Evolutionary conservation across 352 stramenopile genomes (phyloP), one percentile per base, ranked within the genome.

Genomic region (Chrysophaeum taylorii): DNA sequence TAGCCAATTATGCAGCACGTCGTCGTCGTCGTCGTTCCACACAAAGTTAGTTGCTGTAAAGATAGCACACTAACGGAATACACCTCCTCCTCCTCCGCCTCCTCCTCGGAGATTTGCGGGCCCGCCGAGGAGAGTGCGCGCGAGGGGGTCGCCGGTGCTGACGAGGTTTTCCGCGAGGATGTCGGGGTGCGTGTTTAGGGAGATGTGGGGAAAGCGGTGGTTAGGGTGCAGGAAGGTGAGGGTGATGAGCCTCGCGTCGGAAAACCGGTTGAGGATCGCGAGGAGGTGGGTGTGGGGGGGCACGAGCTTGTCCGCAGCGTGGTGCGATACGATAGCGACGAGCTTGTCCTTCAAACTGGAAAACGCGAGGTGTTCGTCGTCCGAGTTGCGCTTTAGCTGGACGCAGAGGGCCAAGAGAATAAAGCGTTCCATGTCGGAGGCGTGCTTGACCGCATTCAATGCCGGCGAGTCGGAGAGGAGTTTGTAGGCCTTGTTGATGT

Each of bases 321-420:
- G 33, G 15, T 16, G 29, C 4, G 57, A 31, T 5, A 66, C 33
- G 12, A 36, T 18, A 1, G 45, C 35, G 35, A 66, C 2, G 33
- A 31, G 57, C 57, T 5, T 31, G 2, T 27, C 18, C 33, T 36
- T 31, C 2, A 9, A 18, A 31, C 7, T 5, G 33, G 45, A 9
- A 5, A 14, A 18, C 1, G 15, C 57, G 35, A 66, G 33, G 33
- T 1, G 1, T 36, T 7, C 35, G 33, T 5, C 12, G 12, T 66
- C 57, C 2, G 31, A 4, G 18, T 21, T 5, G 5, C 48, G 48
- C 33, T 9, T 36, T 2, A 66, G 57, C 57, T 66, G 33, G 33
- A 45, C 35, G 57, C 57, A 66, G 33, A 70, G 64, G 27, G 64
- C 64, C 7, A 70, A 31, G 25, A 70, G 29, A 25, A 70, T 9